A percentile compares a stretch with the other conserved stretches of the same genome.
Evolutionary conservation across 352 stramenopile species (phyloP).

Genomic region (Elongisporangium anandrum): DNA sequence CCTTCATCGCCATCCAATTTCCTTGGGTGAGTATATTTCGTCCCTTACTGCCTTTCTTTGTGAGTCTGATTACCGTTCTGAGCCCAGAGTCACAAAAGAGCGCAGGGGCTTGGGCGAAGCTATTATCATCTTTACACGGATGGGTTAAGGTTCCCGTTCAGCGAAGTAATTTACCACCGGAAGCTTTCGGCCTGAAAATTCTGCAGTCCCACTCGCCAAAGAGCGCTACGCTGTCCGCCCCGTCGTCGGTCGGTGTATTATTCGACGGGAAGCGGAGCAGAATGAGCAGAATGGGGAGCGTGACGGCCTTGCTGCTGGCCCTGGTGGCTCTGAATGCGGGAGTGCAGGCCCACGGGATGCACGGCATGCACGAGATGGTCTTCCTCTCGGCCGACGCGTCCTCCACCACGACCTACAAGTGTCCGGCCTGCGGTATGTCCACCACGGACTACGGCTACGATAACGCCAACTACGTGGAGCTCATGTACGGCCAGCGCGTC

Average conservation of each 20-base stretch:
- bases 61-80: background rate
- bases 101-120: background rate
- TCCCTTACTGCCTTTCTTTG: too few relatives aligned
- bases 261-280: background rate
- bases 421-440: slow-evolving; percentile 71
- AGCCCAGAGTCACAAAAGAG: background rate
- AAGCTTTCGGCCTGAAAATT: background rate
- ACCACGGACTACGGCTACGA: slow-evolving; percentile 44
- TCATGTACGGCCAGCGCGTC: slow-evolving; percentile 57
- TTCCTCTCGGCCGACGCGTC: slow-evolving; percentile 10
- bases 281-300: background rate
- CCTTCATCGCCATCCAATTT: background rate
- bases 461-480: slow-evolving; percentile 61
- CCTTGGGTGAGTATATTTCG: too few relatives aligned
- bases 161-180: background rate
- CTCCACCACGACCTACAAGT: slow-evolving; percentile 37
- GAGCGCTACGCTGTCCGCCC: background rate
- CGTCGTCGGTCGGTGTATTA: background rate
- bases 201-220: background rate
- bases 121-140: background rate
- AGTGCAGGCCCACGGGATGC: slow-evolving; percentile 11
- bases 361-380: slow-evolving; percentile 12
- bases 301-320: background rate
- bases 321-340: background rate
- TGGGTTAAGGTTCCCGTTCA: background rate